These are phyloP conservation scores for Penicillium daleae DNA, from an alignment of 495 filamentous ascomycete genomes.

Conservation along the genomic window DNA sequence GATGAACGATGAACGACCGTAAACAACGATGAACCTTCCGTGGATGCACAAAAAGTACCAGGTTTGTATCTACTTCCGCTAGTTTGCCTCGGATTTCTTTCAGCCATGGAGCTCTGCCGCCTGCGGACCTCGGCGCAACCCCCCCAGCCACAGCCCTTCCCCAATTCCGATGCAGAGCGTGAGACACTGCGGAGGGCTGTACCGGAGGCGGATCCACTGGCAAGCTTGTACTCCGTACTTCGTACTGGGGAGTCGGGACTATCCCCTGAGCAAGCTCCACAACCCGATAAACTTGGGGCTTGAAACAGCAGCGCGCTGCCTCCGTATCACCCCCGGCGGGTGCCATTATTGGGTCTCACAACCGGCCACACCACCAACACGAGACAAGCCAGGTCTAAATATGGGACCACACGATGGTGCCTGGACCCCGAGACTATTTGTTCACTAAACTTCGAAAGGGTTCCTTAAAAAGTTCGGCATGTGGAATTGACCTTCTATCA, in stretches of 20 bases:
- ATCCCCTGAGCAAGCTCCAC: constrained; percentile 19
- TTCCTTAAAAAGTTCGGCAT: constrained; percentile 19
- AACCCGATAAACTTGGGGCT: constrained; percentile 22
- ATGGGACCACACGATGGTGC: constrained; percentile 17
- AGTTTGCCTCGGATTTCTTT: background rate
- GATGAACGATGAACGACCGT: background rate
- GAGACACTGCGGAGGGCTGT: constrained; percentile 13
- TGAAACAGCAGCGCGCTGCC: constrained; percentile 13
- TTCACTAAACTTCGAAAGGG: background rate
- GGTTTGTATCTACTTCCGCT: background rate
- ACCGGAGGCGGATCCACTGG: constrained; percentile 14
- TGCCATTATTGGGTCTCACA: constrained; percentile 12
- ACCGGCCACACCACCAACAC: constrained; percentile 6
- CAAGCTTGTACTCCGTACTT: background rate
- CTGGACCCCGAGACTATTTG: background rate
- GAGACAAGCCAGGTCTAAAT: constrained; percentile 5
- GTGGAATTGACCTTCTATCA: constrained; percentile 16
- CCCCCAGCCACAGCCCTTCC: background rate
- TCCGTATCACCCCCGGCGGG: constrained; percentile 8
- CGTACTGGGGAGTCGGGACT: background rate
- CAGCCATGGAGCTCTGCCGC: background rate
- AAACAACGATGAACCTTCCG: background rate
- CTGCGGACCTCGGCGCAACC: constrained; percentile 11
- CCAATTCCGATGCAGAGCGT: constrained; percentile 3
- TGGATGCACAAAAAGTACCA: background rate